These are phyloP conservation scores for Tulasnella sp. DNA, from an alignment of 768 basidiomycete species.

Conservation along the genomic window DNA sequence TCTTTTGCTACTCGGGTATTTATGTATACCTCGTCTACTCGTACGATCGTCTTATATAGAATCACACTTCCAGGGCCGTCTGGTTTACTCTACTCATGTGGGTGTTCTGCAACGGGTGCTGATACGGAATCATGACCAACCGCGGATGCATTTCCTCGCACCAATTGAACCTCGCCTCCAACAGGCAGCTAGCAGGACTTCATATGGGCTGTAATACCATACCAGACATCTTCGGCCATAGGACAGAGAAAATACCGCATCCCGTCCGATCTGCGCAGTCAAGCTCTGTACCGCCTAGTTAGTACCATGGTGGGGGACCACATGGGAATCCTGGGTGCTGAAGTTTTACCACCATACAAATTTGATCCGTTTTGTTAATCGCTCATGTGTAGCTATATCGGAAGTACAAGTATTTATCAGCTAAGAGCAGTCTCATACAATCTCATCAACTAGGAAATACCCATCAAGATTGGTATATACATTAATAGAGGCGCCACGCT, in stretches of 20 bases:
- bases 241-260: conserved; percentile 14
- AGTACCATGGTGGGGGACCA: conserved; percentile 14
- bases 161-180: too few relatives aligned
- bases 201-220: neutral
- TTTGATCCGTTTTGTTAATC: neutral
- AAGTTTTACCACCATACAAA: neutral
- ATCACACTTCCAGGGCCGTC: too few relatives aligned
- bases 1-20: too few relatives aligned
- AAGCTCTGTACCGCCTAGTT: conserved; percentile 13
- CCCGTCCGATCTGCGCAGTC: conserved; percentile 13
- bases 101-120: too few relatives aligned
- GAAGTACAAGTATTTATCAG: neutral
- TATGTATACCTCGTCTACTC: too few relatives aligned
- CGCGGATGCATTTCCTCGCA: too few relatives aligned
- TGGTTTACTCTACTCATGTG: too few relatives aligned
- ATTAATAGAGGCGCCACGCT: too few relatives aligned
- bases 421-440: neutral
- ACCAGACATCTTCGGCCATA: conserved; percentile 12
- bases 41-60: too few relatives aligned
- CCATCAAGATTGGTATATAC: neutral
- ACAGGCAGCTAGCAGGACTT: too few relatives aligned
- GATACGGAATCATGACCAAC: too few relatives aligned
- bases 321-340: conserved; percentile 13
- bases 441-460: neutral
- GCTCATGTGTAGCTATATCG: neutral